phyloP scores from a whole-genome alignment of 1,139 yeast species.

The Debaryomyces nepalensis region DNA sequence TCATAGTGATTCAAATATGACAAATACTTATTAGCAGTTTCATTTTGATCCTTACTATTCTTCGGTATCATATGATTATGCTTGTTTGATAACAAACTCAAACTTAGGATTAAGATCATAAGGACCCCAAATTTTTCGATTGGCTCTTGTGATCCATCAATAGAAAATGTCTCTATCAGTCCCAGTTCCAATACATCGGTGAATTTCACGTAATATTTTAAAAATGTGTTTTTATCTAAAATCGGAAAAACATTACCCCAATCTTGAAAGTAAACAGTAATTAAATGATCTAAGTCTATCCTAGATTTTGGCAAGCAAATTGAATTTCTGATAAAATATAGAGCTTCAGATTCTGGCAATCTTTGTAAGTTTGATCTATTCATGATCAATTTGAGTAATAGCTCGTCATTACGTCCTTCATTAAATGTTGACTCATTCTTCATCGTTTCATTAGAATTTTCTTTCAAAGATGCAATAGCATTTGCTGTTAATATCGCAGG shows the following conservation, averaged over 20 bases:
- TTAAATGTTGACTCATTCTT: conserved; percentile 16
- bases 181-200: conserved; percentile 43
- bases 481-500: conserved; percentile 72
- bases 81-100: conserved; percentile 56
- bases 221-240: conserved; percentile 66
- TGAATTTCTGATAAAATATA: conserved; percentile 47
- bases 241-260: conserved; percentile 80
- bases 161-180: conserved; percentile 12
- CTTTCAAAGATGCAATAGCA: conserved; percentile 70
- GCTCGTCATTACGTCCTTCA: conserved; percentile 20
- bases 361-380: conserved; percentile 33
- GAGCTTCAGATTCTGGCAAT: conserved; percentile 41
- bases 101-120: conserved; percentile 58
- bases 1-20: conserved; percentile 51
- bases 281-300: conserved; percentile 58
- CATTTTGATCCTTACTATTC: conserved; percentile 18
- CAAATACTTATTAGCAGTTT: conserved; percentile 25
- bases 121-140: conserved; percentile 66
- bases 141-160: conserved; percentile 31
- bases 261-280: conserved; percentile 69
- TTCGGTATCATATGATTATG: conserved; percentile 23
- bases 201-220: conserved; percentile 58
- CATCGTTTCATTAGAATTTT: conserved; percentile 30
- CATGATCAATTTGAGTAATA: conserved; percentile 32
- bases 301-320: conserved; percentile 55